Conservation (phyloP, 805 yeast species). For the Wickerhamiella sorbophila region DNA sequence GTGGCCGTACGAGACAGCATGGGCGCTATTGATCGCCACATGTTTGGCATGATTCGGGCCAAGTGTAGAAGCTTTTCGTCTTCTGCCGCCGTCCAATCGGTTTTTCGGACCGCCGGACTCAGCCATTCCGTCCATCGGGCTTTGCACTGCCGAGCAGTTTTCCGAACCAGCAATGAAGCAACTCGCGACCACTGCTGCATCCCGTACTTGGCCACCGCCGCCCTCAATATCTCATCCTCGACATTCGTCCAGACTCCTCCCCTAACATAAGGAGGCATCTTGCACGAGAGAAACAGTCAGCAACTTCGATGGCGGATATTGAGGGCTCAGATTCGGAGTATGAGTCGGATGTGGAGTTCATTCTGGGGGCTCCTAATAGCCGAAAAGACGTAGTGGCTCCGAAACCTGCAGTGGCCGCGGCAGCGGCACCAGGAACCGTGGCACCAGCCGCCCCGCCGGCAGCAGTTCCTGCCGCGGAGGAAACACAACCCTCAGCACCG, state of each 20-base stretch:
- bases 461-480: slow-evolving; percentile 11
- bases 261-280: slow-evolving; percentile 46
- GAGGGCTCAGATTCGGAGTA: neutral
- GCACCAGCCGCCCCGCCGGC: slow-evolving; percentile 21
- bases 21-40: slow-evolving; percentile 87
- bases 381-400: neutral
- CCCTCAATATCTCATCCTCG: slow-evolving; percentile 74
- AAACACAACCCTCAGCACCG: slow-evolving; percentile 9
- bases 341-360: slow-evolving; percentile 1
- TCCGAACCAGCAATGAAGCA: slow-evolving; percentile 68
- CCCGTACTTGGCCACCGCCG: slow-evolving; percentile 89
- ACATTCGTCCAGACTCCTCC: slow-evolving; percentile 85
- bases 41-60: slow-evolving; percentile 68
- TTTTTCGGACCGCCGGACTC: slow-evolving; percentile 52
- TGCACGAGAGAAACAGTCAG: slow-evolving; percentile 20
- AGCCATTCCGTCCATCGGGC: slow-evolving; percentile 87
- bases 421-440: slow-evolving; percentile 3
- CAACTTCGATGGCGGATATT: neutral
- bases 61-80: slow-evolving; percentile 56
- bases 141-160: slow-evolving; percentile 83
- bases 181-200: slow-evolving; percentile 90
- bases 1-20: slow-evolving; percentile 73
- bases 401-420: neutral
- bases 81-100: slow-evolving; percentile 60
- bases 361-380: neutral